Conservation (phyloP, 1,284 basidiomycete species). For the Schizopora paradoxa region DNA sequence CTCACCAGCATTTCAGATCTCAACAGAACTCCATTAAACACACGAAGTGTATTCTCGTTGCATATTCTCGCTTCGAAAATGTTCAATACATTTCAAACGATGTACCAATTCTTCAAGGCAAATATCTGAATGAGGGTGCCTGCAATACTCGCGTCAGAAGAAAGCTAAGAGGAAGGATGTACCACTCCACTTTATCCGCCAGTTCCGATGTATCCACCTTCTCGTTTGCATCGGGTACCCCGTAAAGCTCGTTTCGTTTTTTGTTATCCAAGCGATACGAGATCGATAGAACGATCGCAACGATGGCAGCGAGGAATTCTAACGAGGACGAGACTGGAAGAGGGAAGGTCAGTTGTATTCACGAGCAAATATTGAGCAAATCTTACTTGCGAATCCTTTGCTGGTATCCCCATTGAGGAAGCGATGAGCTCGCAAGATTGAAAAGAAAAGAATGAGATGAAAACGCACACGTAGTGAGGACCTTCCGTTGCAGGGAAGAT, state of each 20-base stretch:
- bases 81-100: too few species aligned
- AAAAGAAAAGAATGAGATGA: conserved; percentile 18
- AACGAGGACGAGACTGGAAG: conserved; percentile 47
- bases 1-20: too few species aligned
- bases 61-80: too few species aligned
- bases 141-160: not conserved
- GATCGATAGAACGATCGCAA: conserved; percentile 44
- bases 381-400: conserved; percentile 55
- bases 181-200: conserved; percentile 52
- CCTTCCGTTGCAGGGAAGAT: conserved; percentile 60
- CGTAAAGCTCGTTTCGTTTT: conserved; percentile 48
- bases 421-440: not conserved
- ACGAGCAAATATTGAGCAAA: not conserved
- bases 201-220: conserved; percentile 61
- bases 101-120: too few species aligned
- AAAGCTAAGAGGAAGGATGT: not conserved
- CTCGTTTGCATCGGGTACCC: conserved; percentile 42
- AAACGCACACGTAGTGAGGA: conserved; percentile 52
- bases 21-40: too few species aligned
- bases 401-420: conserved; percentile 29
- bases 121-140: conserved; percentile 10
- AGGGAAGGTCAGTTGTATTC: not conserved
- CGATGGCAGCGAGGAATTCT: conserved; percentile 52
- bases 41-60: too few species aligned
- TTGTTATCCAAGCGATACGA: conserved; percentile 62